Percentiles rank a stretch among this genome's conserved stretches.
Conservation (phyloP, 2,329 filamentous ascomycete genomes). For the Epichloe gansuensis region DNA sequence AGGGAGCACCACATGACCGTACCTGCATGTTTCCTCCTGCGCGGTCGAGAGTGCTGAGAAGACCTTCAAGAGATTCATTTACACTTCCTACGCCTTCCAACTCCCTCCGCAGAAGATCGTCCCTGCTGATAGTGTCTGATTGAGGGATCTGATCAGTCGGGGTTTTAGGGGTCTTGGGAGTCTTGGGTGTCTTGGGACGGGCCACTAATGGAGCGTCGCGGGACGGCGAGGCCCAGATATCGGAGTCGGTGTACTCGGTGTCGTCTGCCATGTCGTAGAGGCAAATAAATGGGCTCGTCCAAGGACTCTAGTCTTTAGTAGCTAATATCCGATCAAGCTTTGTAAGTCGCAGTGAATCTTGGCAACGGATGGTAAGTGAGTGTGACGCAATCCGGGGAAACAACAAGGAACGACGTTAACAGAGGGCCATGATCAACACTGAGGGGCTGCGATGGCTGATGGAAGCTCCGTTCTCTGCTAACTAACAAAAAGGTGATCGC, state of each 20-base stretch:
- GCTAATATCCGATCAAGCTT: not conserved
- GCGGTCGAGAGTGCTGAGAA: constrained; percentile 57
- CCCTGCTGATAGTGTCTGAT: constrained; percentile 46
- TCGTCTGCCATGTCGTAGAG: constrained; percentile 28
- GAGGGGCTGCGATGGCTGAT: not conserved
- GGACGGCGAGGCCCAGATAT: constrained; percentile 33
- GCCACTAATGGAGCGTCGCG: constrained; percentile 18
- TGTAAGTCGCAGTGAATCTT: not conserved
- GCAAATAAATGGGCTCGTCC: not conserved
- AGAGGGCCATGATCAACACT: no score
- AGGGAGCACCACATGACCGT: constrained; percentile 9
- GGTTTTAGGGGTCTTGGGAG: constrained; percentile 34
- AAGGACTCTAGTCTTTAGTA: not conserved
- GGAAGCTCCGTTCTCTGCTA: not conserved
- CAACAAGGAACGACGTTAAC: not conserved
- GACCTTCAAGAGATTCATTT: constrained; percentile 74
- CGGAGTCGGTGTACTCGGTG: constrained; percentile 33
- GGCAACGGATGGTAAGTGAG: no score
- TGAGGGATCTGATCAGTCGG: constrained; percentile 25
- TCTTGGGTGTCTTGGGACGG: constrained; percentile 30
- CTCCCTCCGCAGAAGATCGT: constrained; percentile 64
- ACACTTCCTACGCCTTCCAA: constrained; percentile 72
- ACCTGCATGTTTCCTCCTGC: constrained; percentile 69
- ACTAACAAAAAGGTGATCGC: no score
- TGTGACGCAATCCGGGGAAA: not conserved